Evolutionary conservation across 306 rosid genomes (phyloP).

Genomic region (Lupinus albus): DNA sequence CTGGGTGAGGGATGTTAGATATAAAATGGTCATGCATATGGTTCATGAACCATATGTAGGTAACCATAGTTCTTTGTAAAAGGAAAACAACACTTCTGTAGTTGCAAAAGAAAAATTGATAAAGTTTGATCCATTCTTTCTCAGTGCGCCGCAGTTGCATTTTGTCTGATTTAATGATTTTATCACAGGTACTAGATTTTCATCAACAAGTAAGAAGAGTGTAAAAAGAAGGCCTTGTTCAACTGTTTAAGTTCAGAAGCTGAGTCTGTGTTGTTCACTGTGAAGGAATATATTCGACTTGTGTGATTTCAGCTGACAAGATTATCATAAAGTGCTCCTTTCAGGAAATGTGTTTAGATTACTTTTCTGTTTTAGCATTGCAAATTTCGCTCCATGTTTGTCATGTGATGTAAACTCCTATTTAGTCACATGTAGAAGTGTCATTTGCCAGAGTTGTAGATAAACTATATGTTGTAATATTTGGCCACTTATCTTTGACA

Average conservation of each 20-base stretch:
- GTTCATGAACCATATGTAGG: no score
- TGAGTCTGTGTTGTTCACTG: no score
- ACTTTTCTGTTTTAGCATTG: constrained; percentile 39
- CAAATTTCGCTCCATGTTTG: constrained; percentile 31
- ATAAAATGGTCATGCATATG: no score
- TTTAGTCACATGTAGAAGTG: constrained; percentile 40
- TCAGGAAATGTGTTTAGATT: constrained; percentile 39
- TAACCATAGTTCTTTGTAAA: constrained; percentile 54
- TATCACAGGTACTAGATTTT: constrained; percentile 64
- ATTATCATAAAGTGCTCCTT: constrained; percentile 18
- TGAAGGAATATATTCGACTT: constrained; percentile 36
- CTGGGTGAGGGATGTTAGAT: no score
- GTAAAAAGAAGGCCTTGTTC: constrained; percentile 41
- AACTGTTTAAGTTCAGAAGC: constrained; percentile 37
- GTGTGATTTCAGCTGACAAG: constrained; percentile 36
- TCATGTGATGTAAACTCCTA: constrained; percentile 39
- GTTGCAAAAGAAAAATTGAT: constrained; percentile 45
- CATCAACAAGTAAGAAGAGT: constrained; percentile 46
- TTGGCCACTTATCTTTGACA: constrained; percentile 40
- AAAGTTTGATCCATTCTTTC: constrained; percentile 49
- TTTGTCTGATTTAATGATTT: constrained; percentile 63
- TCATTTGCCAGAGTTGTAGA: constrained; percentile 37
- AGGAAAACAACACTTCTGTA: constrained; percentile 51
- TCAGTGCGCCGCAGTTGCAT: no score
- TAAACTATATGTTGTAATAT: constrained; percentile 38